Conservation (phyloP, 495 filamentous ascomycete genomes). For the Penicillium pancosmium region DNA sequence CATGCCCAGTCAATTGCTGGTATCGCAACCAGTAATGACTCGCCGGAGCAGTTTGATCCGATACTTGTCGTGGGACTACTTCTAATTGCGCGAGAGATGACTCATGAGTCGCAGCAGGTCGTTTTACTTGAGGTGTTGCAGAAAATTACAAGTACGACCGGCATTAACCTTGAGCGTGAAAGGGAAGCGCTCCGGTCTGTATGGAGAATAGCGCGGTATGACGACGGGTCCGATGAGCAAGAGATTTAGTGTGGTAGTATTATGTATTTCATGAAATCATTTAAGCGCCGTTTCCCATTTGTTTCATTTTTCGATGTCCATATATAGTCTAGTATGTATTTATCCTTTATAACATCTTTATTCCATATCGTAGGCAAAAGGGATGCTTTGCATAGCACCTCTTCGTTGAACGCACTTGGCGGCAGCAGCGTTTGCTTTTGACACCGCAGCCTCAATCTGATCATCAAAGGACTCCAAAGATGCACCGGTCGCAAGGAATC, state of each 20-base stretch:
- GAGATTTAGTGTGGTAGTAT: slow-evolving; percentile 9
- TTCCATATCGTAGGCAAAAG: slow-evolving; percentile 30
- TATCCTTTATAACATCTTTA: slow-evolving; percentile 4
- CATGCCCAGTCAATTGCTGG: slow-evolving; percentile 33
- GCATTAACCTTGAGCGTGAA: slow-evolving; percentile 26
- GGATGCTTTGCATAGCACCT: slow-evolving; percentile 31
- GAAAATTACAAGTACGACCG: slow-evolving; percentile 21
- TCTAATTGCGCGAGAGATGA: slow-evolving; percentile 27
- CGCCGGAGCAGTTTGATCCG: slow-evolving; percentile 32
- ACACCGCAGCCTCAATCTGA: slow-evolving; percentile 22
- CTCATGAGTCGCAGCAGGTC: slow-evolving; percentile 28
- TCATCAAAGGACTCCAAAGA: slow-evolving; percentile 21
- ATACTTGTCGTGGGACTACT: slow-evolving; percentile 27
- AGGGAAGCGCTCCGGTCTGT: slow-evolving; percentile 15
- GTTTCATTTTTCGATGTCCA: background rate
- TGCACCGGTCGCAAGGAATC: slow-evolving; percentile 21
- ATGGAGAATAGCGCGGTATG: slow-evolving; percentile 29
- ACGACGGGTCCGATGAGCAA: slow-evolving; percentile 25
- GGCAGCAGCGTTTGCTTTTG: slow-evolving; percentile 27
- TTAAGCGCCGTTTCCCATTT: slow-evolving; percentile 6
- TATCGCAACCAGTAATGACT: slow-evolving; percentile 29
- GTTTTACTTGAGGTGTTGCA: slow-evolving; percentile 19
- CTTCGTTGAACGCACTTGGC: slow-evolving; percentile 25
- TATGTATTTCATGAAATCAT: slow-evolving; percentile 12
- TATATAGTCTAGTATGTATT: background rate